Evolutionary conservation across 768 basidiomycete genomes (phyloP), one percentile per base, ranked within the genome.

Genomic region (Leucosporidium creatinivorum): DNA sequence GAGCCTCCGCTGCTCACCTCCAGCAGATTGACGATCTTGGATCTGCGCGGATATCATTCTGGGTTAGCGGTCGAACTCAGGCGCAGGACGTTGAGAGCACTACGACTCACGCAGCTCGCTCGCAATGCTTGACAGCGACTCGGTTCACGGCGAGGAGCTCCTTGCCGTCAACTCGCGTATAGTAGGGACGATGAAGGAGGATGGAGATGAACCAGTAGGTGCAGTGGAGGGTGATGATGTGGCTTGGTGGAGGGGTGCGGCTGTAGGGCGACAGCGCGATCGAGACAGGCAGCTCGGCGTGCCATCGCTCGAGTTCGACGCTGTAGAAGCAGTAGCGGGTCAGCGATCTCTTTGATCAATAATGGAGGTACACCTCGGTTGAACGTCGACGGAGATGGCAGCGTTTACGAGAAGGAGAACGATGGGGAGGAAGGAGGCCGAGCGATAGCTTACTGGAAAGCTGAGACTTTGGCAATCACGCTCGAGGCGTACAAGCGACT

Each of bases 161-260:
- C 15, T 47, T 7, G 78, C 72, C 79, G 77, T 68, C 52, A 74
- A 58, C 70, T 28, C 74, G 73, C 7, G 74, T 67, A 69, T 79
- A 80, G 72, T 79, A 81, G 0, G 85, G 85, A 4, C 85, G 80
- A 67, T 86, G 84, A 0, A 87, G 81, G 23, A 87, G 80, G 44
- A 87, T 84, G 69, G 83, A 81, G 23, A 83, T 76, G 83, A 84
- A 85, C 81, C 83, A 83, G 73, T 84, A 85, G 15, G 81, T 79
- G 33, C 83, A 77, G 68, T 86, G 84, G 66, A 85, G 78, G 80
- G 83, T 83, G 33, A 86, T 76, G 31, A 82, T 79, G 65, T 85
- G 84, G 9, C 60, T 44, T 0, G 68, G 59, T 0, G 64, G 68
- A 21, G 69, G 61, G 8, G 58, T 62, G 56, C 12, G 62, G 28